Base-by-base conservation (phyloP, 345 rosid species). In the Lumnitzera racemosa region DNA sequence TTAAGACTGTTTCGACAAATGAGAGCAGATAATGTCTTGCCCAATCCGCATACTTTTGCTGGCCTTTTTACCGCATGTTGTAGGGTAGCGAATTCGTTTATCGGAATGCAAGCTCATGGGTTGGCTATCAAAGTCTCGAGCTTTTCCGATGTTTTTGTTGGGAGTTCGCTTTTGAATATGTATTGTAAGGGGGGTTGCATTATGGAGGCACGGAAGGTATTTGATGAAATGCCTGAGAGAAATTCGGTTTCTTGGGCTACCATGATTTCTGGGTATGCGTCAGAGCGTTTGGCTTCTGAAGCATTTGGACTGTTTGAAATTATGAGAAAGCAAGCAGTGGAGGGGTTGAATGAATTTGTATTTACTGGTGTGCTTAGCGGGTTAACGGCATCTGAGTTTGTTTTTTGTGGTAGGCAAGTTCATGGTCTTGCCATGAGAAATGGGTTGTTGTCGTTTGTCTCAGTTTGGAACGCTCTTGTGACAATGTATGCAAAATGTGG, bases 41-140 rank as follows among this genome's bases (percentile, higher is more conserved):
- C 98, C 47, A 76, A 91, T 68, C 75, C 95, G 55, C 91, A 78
- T 66, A 91, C 96, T 61, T 84, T 86, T 51, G 71, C 89, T 0
- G 96, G 96, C 13, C 74, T 88, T 52, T 88, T 86, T 55, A 74
- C 86, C 23, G 84, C 94, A 20, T 81, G 76, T 31, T 80, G 86
- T n/a, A 71, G 66, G 62, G 65, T 72, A 23, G 67, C 46, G 29
- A 70, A 74, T 62, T 50, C 63, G 61, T 60, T 64, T n/a, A 58
- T 41, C 46, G 91, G 91, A 27, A 62, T 47, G 74, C 95, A 86
- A 74, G 90, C 84, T 49, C 95, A 91, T 46, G 77, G 80, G 54
- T 76, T 86, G 56, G 85, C 82, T 1, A 58, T 83, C 57, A 88
- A 86, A 70, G 73, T 66, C 12, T 64, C 81, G 41, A 66, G 81